Percentiles rank a stretch among this genome's conserved stretches.
These are phyloP conservation scores for Apiospora marii DNA, from an alignment of 2,329 filamentous ascomycete genomes.

Conservation along the genomic window DNA sequence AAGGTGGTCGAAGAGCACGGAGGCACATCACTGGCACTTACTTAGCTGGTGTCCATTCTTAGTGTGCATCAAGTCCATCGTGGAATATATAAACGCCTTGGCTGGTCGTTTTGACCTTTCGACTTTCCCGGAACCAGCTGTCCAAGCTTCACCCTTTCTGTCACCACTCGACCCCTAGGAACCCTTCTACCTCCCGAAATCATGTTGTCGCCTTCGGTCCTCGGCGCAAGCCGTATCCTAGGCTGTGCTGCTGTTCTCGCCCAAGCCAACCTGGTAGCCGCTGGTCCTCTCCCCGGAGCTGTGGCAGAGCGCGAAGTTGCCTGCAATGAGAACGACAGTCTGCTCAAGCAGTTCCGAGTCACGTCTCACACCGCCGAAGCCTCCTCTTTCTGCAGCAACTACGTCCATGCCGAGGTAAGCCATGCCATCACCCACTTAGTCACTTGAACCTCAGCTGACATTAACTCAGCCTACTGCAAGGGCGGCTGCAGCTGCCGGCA, in stretches of 20 bases:
- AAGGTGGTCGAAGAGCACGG: neutral
- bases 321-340: constrained; percentile 11
- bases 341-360: neutral
- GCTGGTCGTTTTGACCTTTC: neutral
- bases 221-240: neutral
- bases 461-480: constrained; percentile 3
- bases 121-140: neutral
- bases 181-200: neutral
- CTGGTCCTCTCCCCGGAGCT: neutral
- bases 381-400: constrained; percentile 13
- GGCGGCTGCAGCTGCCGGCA: constrained; percentile 29
- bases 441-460: neutral
- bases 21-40: neutral
- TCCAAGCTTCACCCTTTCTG: neutral
- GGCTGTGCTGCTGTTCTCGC: constrained; percentile 2
- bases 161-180: neutral
- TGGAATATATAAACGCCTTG: constrained; percentile 10
- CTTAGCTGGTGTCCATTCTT: neutral
- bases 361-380: constrained; percentile 8
- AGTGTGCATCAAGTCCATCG: neutral
- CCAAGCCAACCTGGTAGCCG: neutral
- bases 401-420: constrained; percentile 14
- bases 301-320: neutral
- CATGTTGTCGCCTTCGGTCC: neutral
- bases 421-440: neutral